Conservation (phyloP, 2,329 filamentous ascomycete species). For the Epichloe brachyelytri region DNA sequence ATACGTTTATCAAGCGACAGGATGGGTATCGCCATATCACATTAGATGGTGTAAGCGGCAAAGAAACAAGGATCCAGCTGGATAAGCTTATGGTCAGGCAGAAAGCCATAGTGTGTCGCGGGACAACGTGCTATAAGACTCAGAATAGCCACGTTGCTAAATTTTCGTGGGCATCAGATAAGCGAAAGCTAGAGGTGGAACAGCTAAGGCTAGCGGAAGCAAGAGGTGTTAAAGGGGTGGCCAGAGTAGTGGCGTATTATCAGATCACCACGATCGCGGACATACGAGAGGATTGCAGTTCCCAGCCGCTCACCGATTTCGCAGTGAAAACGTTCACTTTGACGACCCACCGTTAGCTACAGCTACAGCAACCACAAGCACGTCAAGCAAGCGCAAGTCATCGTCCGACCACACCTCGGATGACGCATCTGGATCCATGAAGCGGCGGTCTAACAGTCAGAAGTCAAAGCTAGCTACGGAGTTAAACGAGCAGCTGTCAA, state of each 20-base stretch:
- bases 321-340: constrained; percentile 1
- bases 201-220: constrained; percentile 8
- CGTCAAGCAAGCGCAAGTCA: constrained; percentile 6
- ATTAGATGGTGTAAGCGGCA: constrained; percentile 2
- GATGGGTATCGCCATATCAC: not conserved
- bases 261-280: constrained; percentile 8
- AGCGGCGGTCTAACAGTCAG: constrained; percentile 6
- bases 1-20: constrained; percentile 4
- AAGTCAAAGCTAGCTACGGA: too few species aligned
- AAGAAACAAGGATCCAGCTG: not conserved
- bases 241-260: constrained; percentile 6
- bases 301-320: not conserved
- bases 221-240: constrained; percentile 8
- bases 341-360: too few species aligned
- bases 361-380: too few species aligned
- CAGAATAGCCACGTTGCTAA: constrained; percentile 8
- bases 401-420: constrained; percentile 3
- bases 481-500: not conserved
- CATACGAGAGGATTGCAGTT: constrained; percentile 6
- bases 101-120: constrained; percentile 7
- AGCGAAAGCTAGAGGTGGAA: constrained; percentile 6
- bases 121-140: constrained; percentile 9
- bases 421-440: constrained; percentile 6
- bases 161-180: constrained; percentile 7
- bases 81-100: constrained; percentile 6